phyloP scores from a whole-genome alignment of 2,329 filamentous ascomycete genomes.

The Dothiorella sarmentorum region DNA sequence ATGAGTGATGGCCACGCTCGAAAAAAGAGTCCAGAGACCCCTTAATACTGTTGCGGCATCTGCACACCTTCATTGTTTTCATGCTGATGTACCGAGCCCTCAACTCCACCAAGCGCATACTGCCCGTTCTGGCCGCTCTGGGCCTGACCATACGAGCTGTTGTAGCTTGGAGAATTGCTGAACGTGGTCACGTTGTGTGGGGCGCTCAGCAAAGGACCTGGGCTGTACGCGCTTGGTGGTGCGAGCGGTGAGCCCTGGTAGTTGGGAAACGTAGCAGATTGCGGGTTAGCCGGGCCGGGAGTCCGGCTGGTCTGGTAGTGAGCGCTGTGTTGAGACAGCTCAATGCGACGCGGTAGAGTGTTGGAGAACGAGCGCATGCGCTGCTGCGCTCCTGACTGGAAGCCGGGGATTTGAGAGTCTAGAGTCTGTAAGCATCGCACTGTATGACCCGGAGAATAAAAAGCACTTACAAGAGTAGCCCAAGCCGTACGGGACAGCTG shows the following conservation, averaged over 20 bases:
- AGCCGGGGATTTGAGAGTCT: conserved; percentile 40
- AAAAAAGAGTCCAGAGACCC: not conserved
- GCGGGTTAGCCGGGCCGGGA: conserved; percentile 30
- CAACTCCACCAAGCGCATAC: conserved; percentile 38
- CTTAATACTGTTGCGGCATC: conserved; percentile 27
- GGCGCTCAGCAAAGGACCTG: conserved; percentile 26
- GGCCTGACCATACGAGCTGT: conserved; percentile 21
- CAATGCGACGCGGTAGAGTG: conserved; percentile 38
- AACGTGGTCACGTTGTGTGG: conserved; percentile 39
- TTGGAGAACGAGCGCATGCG: conserved; percentile 41
- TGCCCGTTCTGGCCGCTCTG: conserved; percentile 31
- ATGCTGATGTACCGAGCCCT: conserved; percentile 32
- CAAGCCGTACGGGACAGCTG: conserved; percentile 37
- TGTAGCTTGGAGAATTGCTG: conserved; percentile 37
- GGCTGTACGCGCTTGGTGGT: conserved; percentile 36
- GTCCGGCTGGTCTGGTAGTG: conserved; percentile 30
- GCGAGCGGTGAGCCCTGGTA: conserved; percentile 40
- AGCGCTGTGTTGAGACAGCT: conserved; percentile 32
- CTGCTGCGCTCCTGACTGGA: conserved; percentile 35
- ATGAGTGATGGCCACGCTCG: not conserved
- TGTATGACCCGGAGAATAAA: not conserved
- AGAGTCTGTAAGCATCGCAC: not conserved
- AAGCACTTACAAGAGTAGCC: conserved; percentile 35
- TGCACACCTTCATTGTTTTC: conserved; percentile 21
- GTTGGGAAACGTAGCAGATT: conserved; percentile 40